Base-by-base conservation (phyloP, 2,329 filamentous ascomycete genomes). In the Colletotrichum navitas region DNA sequence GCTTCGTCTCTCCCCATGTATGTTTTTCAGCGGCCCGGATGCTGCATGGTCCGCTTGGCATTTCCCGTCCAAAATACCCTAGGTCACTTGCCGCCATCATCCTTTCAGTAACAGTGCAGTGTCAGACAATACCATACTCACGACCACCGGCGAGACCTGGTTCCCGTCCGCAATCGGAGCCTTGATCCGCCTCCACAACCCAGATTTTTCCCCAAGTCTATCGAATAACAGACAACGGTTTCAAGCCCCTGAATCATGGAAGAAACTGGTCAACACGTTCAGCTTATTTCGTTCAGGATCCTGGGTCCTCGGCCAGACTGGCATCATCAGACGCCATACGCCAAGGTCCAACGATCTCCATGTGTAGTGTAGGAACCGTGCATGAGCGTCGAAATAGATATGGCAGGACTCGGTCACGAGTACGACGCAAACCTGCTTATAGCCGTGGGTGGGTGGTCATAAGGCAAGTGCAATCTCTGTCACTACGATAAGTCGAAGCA, bases 11-110 rank as follows among this genome's bases (percentile, higher is more conserved):
- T 64, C 59, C 36, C 59, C 65, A 68, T 68, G 65, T 64, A 68
- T 71, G 68, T 71, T 66, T 63, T 59, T 71, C 52, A 39, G 68
- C 68, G 68, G 68, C 65, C 68, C 68, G 65, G 65, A 39, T 54
- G 54, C 59, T 68, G 39, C 65, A 71, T 71, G 68, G 52, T 65
- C 39, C 65, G 34, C 65, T 68, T 63, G 59, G 54, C 51, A 49
- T 41, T 59, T 41, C 21, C 16, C 58, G 51, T 47, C 26, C 26
- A 36, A 14, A 60, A 56, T 59, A 36, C 24, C 58, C 68, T 64
- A 59, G 59, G 66, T 56, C 62, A 34, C 59, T 64, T 36, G 55
- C 63, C 49, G 49, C 43, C 63, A 18, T 63, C 39, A n/a, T 63
- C 39, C 29, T 29, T 29, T 29, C 29, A 29, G 29, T 29, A 29